A percentile compares a stretch with the other conserved stretches of the same genome.
Conservation (phyloP, 495 filamentous ascomycete genomes). For the Hyaloscypha bicolor region DNA sequence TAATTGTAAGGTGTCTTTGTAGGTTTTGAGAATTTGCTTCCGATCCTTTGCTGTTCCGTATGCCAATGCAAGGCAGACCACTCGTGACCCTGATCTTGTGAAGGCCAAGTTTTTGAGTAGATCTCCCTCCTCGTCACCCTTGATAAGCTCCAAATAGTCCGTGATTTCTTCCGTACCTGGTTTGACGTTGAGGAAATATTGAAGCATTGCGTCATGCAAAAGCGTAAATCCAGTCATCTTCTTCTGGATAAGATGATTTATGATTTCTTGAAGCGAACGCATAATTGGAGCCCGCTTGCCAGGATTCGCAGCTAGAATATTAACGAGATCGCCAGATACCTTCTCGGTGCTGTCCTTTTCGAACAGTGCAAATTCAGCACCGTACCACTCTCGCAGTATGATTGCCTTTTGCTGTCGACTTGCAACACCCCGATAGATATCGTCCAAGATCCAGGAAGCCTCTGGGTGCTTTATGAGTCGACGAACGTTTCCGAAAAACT, state of each 20-base stretch:
- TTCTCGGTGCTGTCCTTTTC: constrained; percentile 47
- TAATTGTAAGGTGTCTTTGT: constrained; percentile 79
- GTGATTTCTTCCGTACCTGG: constrained; percentile 74
- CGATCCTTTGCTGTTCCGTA: constrained; percentile 90
- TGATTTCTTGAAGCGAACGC: constrained; percentile 78
- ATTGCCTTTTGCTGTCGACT: constrained; percentile 79
- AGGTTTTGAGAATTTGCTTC: constrained; percentile 81
- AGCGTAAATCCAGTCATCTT: constrained; percentile 94
- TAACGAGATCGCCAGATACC: constrained; percentile 56
- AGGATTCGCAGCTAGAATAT: constrained; percentile 73
- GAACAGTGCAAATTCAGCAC: constrained; percentile 88
- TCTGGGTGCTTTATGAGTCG: constrained; percentile 95
- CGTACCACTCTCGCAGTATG: constrained; percentile 95
- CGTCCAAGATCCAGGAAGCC: constrained; percentile 95
- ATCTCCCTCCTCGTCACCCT: constrained; percentile 86
- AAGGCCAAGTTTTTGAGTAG: constrained; percentile 93
- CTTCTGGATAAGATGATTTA: constrained; percentile 92
- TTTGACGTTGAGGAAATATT: constrained; percentile 84
- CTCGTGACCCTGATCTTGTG: constrained; percentile 80
- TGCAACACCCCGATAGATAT: constrained; percentile 86
- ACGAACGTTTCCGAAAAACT: constrained; percentile 91
- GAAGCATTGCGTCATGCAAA: constrained; percentile 95
- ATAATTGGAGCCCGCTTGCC: constrained; percentile 87
- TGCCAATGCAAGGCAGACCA: constrained; percentile 81
- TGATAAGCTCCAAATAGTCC: constrained; percentile 88